These are phyloP conservation scores for Trametes cingulata DNA, from an alignment of 768 basidiomycete genomes.

Conservation along the genomic window DNA sequence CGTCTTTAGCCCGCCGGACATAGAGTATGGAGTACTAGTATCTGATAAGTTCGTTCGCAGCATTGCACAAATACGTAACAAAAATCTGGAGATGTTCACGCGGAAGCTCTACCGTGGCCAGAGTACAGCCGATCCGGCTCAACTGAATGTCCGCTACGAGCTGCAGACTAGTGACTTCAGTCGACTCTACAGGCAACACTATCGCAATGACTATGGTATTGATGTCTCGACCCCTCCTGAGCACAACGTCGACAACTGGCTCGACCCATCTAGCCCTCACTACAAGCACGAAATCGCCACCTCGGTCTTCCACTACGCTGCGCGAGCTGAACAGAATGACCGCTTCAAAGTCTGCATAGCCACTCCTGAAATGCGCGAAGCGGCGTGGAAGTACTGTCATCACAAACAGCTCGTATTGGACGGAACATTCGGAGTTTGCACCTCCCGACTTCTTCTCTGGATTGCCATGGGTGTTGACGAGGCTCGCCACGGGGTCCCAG, in stretches of 20 bases:
- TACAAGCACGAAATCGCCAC: conserved; percentile 12
- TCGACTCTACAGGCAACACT: conserved; percentile 27
- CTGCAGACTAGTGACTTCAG: conserved; percentile 24
- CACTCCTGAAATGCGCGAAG: conserved; percentile 26
- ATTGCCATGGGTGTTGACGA: conserved; percentile 37
- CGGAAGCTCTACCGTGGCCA: conserved; percentile 5
- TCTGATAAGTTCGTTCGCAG: background rate
- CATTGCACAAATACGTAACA: conserved; percentile 1
- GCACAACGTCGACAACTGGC: conserved; percentile 29
- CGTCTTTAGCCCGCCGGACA: no score
- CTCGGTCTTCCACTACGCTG: conserved; percentile 32
- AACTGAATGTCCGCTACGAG: conserved; percentile 24
- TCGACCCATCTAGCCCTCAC: conserved; percentile 22
- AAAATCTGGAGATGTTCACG: background rate
- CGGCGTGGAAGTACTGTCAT: conserved; percentile 28
- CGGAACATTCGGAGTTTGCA: conserved; percentile 25
- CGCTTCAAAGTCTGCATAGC: conserved; percentile 36
- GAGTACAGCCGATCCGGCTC: background rate
- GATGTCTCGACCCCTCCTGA: conserved; percentile 11
- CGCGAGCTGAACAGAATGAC: conserved; percentile 24
- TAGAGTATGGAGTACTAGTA: background rate
- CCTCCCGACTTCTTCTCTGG: conserved; percentile 27
- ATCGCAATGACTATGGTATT: conserved; percentile 22
- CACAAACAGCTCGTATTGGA: conserved; percentile 9
- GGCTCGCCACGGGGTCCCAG: conserved; percentile 30